Evolutionary conservation across 768 basidiomycete species (phyloP), one percentile per base, ranked within the genome.

Genomic region (Rhodocollybia butyracea): DNA sequence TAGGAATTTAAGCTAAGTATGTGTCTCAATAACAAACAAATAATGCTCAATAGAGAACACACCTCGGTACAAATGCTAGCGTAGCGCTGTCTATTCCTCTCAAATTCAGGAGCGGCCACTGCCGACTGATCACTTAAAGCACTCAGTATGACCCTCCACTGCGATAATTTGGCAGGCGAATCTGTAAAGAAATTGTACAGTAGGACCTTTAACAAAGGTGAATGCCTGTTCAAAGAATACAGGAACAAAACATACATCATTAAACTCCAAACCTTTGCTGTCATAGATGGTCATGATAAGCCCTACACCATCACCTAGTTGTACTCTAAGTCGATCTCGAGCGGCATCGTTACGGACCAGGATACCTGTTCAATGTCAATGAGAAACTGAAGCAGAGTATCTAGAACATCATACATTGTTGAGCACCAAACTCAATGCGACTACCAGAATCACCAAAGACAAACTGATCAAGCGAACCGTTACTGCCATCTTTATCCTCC

Each of bases 151-250:
- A 86, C 72, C 8, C 84, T 73, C 88, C 88, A 89, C 46, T 83
- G 82, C 0, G 79, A 67, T 1, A 64, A 54, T 38, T 77, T 77
- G 2, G 79, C 67, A 0, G 63, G 60, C 0, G 89, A 90, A 59
- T 87, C 85, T 24, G 80, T 76, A 60, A 91, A 91, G 67, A 89
- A 89, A 58, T 91, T 83, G 61, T 84, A 89, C 11, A 91, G 61
- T 3, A 91, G 72, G 4, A 91, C 87, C 87, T 89, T 53, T 3
- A 52, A n/a, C 8, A 27, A n/a, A 29, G 6, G 12, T 3, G 2
- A 45, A 24, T 17, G 26, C 17, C 3, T 2, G 24, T 30, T 43
- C 36, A 27, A 39, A n/a, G 29, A 5, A 26, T 22, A 31, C 24
- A 27, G n/a, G 22, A 5, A 29, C 19, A 2, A 22, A n/a, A n/a